A percentile compares a stretch with the other conserved stretches of the same genome.
Conservation (phyloP, 768 basidiomycete species). For the Lactarius quietus region DNA sequence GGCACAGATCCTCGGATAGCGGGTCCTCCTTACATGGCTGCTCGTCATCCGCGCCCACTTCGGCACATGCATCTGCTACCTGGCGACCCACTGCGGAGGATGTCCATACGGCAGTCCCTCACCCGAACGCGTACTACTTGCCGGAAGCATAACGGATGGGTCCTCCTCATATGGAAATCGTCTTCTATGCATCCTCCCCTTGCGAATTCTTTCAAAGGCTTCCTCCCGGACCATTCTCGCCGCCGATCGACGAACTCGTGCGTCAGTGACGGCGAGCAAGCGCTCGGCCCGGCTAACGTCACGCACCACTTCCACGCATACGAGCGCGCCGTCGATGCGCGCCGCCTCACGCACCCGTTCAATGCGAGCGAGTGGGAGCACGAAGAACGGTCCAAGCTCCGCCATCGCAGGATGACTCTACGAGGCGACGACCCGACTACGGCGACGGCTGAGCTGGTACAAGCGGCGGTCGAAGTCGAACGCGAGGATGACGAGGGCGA, state of each 20-base stretch:
- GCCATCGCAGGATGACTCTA: constrained; percentile 47
- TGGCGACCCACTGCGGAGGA: constrained; percentile 56
- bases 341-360: constrained; percentile 59
- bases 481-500: constrained; percentile 44
- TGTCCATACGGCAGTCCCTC: constrained; percentile 65
- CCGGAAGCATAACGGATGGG: constrained; percentile 78
- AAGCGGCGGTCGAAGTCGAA: constrained; percentile 31
- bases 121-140: constrained; percentile 84
- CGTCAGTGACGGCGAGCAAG: constrained; percentile 46
- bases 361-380: constrained; percentile 56
- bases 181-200: constrained; percentile 61
- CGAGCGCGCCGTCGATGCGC: constrained; percentile 63
- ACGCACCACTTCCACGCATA: constrained; percentile 85
- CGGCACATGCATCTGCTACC: constrained; percentile 24
- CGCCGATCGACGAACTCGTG: constrained; percentile 51
- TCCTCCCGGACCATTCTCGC: constrained; percentile 53
- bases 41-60: constrained; percentile 24
- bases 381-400: constrained; percentile 48
- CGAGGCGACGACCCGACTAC: constrained; percentile 18
- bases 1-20: constrained; percentile 11
- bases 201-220: constrained; percentile 47
- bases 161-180: constrained; percentile 66
- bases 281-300: constrained; percentile 47
- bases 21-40: constrained; percentile 20
- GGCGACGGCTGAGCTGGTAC: constrained; percentile 13